Percentiles rank a stretch among this genome's conserved stretches.
phyloP scores from a whole-genome alignment of 768 basidiomycete genomes.

The Hericium alpestre region DNA sequence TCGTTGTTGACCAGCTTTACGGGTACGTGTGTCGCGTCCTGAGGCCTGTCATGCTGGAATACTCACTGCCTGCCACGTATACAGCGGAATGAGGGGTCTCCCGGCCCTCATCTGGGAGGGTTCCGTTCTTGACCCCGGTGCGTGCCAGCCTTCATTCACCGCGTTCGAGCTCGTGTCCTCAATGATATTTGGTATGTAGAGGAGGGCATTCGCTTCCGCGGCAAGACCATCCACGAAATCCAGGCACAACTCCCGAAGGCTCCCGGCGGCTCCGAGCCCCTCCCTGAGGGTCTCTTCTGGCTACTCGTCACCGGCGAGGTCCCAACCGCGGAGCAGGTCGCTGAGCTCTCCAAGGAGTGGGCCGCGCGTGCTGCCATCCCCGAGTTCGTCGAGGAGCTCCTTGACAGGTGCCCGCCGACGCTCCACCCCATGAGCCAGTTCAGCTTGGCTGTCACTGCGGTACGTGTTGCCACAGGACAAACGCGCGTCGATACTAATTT shows the following conservation, averaged over 20 bases:
- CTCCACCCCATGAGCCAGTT: conserved; percentile 99
- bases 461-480: conserved; percentile 16
- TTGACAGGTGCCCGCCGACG: conserved; percentile 87
- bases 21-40: conserved; percentile 37
- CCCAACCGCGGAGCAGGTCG: conserved; percentile 83
- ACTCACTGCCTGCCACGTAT: conserved; percentile 8
- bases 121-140: conserved; percentile 89
- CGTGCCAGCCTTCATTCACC: conserved; percentile 14
- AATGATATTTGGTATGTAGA: conserved; percentile 31
- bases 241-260: conserved; percentile 83
- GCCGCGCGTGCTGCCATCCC: conserved; percentile 86
- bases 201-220: conserved; percentile 97
- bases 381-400: conserved; percentile 90
- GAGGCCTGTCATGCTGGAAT: not conserved
- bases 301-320: conserved; percentile 90
- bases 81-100: conserved; percentile 77
- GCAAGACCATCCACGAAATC: conserved; percentile 87
- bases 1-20: conserved; percentile 83
- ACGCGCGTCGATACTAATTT: not conserved
- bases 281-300: conserved; percentile 94
- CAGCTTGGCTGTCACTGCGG: conserved; percentile 89
- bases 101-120: conserved; percentile 98
- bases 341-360: conserved; percentile 85
- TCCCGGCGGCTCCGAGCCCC: conserved; percentile 77
- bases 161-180: conserved; percentile 3